Conservation (phyloP, 2,329 filamentous ascomycete genomes). For the Fusarium papillatum region DNA sequence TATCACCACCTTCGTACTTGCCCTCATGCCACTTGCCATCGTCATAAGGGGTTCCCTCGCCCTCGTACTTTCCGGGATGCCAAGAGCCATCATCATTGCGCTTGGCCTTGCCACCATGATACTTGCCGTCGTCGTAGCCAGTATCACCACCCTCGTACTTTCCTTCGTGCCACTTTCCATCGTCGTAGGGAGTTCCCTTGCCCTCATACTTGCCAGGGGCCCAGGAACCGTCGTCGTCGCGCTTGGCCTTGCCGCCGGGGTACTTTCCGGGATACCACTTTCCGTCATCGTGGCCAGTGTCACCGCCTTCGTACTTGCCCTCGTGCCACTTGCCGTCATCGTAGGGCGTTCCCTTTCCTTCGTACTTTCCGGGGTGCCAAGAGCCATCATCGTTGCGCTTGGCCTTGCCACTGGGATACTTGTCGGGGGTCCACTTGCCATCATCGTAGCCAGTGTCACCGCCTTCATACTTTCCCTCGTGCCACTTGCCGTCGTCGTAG, state of each 20-base stretch:
- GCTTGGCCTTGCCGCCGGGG: background rate
- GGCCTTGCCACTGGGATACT: constrained; percentile 7
- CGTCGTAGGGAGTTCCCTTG: background rate
- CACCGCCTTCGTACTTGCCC: constrained; percentile 7
- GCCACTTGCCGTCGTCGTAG: constrained; percentile 15
- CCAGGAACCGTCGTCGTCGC: background rate
- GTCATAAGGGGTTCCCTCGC: constrained; percentile 8
- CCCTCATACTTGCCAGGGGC: background rate
- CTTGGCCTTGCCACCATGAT: background rate
- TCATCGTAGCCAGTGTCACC: constrained; percentile 4
- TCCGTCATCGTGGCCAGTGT: constrained; percentile 6
- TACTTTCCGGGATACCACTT: constrained; percentile 13
- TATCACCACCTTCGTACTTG: constrained; percentile 3
- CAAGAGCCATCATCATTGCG: constrained; percentile 19
- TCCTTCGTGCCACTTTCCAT: constrained; percentile 6
- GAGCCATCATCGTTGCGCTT: constrained; percentile 18
- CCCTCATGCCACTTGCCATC: constrained; percentile 18
- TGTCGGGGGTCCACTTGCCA: constrained; percentile 18
- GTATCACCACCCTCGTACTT: constrained; percentile 18
- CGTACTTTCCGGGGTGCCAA: constrained; percentile 30
- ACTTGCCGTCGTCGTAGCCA: constrained; percentile 6
- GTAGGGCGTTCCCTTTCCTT: constrained; percentile 11
- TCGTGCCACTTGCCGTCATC: constrained; percentile 16
- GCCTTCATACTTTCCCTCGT: constrained; percentile 18
- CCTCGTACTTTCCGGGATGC: constrained; percentile 30